Base-by-base conservation (phyloP, 305 asterid species). In the Vinca major region DNA sequence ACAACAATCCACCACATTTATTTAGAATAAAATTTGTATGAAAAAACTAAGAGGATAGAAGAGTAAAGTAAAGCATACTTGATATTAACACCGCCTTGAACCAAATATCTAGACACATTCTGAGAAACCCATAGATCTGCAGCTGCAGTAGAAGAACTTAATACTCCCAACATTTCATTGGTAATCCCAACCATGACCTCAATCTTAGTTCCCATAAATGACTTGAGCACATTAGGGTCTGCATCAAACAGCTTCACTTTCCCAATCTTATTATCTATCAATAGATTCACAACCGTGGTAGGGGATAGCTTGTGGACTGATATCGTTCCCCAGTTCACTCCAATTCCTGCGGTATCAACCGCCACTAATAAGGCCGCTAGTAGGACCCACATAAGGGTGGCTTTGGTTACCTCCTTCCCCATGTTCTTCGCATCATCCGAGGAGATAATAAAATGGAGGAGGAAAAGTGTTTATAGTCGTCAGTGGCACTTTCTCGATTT, bases 171-270 rank as follows among this genome's bases (percentile, higher is more conserved):
- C 91, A 91, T 78, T 1, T 91, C 97, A 69, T 89, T 91, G 37
- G 93, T 95, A 74, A 91, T 89, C 44, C 93, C 98, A 65, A 89
- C 85, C 94, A 88, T 89, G 43, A 90, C 94, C 80, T 89, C 90
- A 74, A 92, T 88, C 74, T 88, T 89, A 76, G 84, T 83, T 13
- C 92, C 96, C 91, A 74, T 82, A 13, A 92, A 73, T 20, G 86
- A 92, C 68, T 65, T 79, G 19, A 92, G 73, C 14, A 65, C 83
- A 72, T 44, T 73, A 2, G 89, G 86, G 73, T 89, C 96, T 3
- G 98, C 90, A 62, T 92, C 95, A 70, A 92, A 92, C 36, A 92
- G 81, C 82, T 92, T 92, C 47, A 92, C 96, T 74, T 89, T 92
- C 10, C 44, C 55, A 64, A 92, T 89, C 80, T 79, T 80, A 77